These are phyloP conservation scores for Suaeda aralocaspica DNA, from an alignment of 148 eudicot genomes.

Conservation along the genomic window DNA sequence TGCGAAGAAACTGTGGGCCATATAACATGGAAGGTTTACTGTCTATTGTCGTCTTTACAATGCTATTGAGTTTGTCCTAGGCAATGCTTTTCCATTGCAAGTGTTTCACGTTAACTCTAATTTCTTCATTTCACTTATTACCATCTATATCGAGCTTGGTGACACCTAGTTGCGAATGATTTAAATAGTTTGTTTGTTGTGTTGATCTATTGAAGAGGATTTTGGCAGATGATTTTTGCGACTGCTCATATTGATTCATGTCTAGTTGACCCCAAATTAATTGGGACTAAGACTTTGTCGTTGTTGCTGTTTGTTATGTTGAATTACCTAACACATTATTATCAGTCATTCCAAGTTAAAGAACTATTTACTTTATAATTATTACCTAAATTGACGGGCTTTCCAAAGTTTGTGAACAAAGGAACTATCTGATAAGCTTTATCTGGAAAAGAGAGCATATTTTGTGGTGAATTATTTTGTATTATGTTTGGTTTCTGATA, in stretches of 20 bases:
- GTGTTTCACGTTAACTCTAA: not conserved
- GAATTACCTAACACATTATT: not conserved
- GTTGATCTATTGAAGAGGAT: not conserved
- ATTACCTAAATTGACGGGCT: not conserved
- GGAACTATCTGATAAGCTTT: not conserved
- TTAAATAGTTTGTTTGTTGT: not conserved
- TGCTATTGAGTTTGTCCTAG: not conserved
- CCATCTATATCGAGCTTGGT: not conserved
- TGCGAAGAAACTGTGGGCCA: not conserved
- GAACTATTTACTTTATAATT: not conserved
- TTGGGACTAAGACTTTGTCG: no score
- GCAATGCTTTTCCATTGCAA: not conserved
- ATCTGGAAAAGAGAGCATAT: not conserved
- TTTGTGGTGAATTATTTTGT: not conserved
- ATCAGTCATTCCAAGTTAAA: not conserved
- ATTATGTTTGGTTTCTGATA: not conserved
- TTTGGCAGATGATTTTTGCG: no score
- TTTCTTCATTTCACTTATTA: not conserved
- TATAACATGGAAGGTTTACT: not conserved
- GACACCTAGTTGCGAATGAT: not conserved
- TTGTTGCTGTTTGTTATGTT: not conserved
- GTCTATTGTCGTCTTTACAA: not conserved
- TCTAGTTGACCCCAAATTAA: no score
- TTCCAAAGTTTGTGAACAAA: not conserved
- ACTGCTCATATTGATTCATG: no score